A percentile compares a stretch with the other conserved stretches of the same genome.
Conservation (phyloP, 345 rosid species). For the Brassica cretica region DNA sequence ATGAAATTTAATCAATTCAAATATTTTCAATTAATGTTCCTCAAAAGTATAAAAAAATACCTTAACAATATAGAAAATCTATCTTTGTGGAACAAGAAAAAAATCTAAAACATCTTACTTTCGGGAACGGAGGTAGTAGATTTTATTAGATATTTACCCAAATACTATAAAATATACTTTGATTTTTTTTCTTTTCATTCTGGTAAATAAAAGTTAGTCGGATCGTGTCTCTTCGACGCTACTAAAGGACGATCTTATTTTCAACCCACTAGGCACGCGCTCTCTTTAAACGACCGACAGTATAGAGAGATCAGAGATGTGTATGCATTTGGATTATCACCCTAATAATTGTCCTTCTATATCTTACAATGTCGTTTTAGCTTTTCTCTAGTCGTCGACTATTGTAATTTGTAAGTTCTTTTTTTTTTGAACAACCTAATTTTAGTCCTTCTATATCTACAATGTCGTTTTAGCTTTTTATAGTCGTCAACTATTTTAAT, state of each 20-base stretch:
- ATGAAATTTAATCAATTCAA: too few relatives aligned
- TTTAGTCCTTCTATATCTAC: background rate
- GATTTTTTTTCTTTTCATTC: background rate
- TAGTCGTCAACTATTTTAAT: background rate
- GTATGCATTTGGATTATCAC: background rate
- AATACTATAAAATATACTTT: background rate
- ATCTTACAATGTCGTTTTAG: background rate
- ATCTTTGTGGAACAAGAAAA: too few relatives aligned
- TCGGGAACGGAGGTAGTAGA: too few relatives aligned
- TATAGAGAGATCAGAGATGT: background rate
- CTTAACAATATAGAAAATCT: too few relatives aligned
- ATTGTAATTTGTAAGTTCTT: background rate
- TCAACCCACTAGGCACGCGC: background rate
- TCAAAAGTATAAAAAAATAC: too few relatives aligned
- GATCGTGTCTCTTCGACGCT: conserved; percentile 14
- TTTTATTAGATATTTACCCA: background rate
- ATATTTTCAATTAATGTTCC: too few relatives aligned
- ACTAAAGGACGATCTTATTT: conserved; percentile 21
- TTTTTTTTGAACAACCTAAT: background rate
- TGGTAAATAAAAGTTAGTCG: background rate
- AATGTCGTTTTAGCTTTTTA: background rate
- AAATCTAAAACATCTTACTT: too few relatives aligned
- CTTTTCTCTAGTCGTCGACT: background rate
- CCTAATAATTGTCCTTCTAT: background rate
- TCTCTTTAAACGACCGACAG: conserved; percentile 11